Evolutionary conservation across 176 grass and related monocot genomes (phyloP), one percentile per base, ranked within the genome.

Genomic region (maize (Zea mays)): DNA sequence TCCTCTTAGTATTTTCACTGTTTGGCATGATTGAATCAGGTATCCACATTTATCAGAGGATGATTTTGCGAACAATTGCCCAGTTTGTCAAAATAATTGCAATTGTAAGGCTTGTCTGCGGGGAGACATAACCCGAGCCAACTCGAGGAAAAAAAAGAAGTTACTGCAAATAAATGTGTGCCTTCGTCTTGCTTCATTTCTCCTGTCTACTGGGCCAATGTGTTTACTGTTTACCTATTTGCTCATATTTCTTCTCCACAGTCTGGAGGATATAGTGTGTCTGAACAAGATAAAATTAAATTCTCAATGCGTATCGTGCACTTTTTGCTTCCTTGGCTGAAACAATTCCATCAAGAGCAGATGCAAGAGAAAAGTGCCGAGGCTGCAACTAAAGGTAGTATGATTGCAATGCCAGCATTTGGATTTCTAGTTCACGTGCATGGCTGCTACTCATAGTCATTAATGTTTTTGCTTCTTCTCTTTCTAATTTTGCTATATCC

Each of bases 311-410:
- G 69, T 21, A 79, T 43, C 58, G 10, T 75, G 7, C 57, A 27
- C 39, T 88, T 82, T 51, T 38, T 94, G 42, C 84, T 92, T 41
- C 91, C 91, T 65, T 94, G 91, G 91, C 58, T 98, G 69, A 86
- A 87, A 83, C 64, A 86, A 35, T 66, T 94, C 12, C 77, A 78
- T 17, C 69, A 82, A 34, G 89, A 90, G 64, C 95, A 92, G 77
- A 78, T 62, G 61, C 17, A 40, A 71, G 95, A 98, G 85, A 98
- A 72, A 79, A 34, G 6, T 81, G 16, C 81, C 13, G 95, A 98
- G 78, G 91, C 95, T 19, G 62, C 60, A 15, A 88, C 90, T 70
- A 43, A 43, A 90, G 87, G 95, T 97, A 92, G 36, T 69, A 19
- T 69, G 12, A 58, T 47, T 73, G 35, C 34, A 71, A 10, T 8